Conservation (phyloP, 495 filamentous ascomycete species). For the Penicillium malachiteum region DNA sequence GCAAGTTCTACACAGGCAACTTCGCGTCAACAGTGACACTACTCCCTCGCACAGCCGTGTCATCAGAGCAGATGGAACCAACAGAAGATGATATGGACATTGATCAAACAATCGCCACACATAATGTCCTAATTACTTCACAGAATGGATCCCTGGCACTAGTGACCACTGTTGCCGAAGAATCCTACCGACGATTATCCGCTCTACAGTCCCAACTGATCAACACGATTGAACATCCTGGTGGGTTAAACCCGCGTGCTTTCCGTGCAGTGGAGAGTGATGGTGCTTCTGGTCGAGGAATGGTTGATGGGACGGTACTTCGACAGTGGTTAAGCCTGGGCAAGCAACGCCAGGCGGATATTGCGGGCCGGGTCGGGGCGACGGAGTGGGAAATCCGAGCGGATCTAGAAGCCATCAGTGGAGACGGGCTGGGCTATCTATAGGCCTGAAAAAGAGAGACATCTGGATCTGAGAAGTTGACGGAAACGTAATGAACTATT, state of each 20-base stretch:
- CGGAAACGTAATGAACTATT: too few species aligned
- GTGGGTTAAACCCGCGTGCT: conserved; percentile 77
- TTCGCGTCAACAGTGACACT: conserved; percentile 70
- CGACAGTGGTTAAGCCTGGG: conserved; percentile 69
- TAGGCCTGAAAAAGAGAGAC: conserved; percentile 3
- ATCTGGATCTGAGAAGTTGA: too few species aligned
- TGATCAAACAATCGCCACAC: conserved; percentile 25
- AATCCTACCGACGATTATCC: conserved; percentile 77
- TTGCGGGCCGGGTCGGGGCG: conserved; percentile 62
- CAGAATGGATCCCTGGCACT: conserved; percentile 73
- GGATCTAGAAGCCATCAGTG: conserved; percentile 61
- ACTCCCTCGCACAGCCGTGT: conserved; percentile 61
- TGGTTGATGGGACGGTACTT: conserved; percentile 62
- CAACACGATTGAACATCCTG: conserved; percentile 70
- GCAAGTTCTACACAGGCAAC: conserved; percentile 84
- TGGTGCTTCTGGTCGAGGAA: conserved; percentile 51
- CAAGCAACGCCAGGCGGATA: conserved; percentile 64
- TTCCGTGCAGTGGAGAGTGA: conserved; percentile 60
- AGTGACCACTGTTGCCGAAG: conserved; percentile 74
- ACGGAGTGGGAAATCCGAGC: conserved; percentile 56
- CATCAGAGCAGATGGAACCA: conserved; percentile 37
- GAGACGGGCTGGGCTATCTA: conserved; percentile 56
- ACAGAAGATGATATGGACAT: conserved; percentile 43
- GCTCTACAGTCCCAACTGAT: conserved; percentile 79
- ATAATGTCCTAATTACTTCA: conserved; percentile 68